Evolutionary conservation across 2,329 filamentous ascomycete species (phyloP).

Genomic region (Aureobasidium sp.): DNA sequence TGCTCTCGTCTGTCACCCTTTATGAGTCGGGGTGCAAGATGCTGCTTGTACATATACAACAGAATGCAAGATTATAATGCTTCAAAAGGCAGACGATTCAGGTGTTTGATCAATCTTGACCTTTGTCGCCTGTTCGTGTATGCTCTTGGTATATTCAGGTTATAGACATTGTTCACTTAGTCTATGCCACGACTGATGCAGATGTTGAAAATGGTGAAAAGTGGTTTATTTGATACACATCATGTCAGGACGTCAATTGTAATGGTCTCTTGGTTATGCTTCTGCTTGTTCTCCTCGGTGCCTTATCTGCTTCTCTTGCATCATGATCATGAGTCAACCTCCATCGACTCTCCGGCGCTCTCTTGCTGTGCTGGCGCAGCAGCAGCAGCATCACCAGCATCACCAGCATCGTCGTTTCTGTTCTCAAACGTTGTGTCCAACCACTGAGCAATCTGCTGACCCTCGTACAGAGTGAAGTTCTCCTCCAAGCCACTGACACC

Average conservation of each 20-base stretch:
- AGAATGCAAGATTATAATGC: neutral
- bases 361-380: constrained; percentile 14
- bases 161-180: too few relatives aligned
- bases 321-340: constrained; percentile 37
- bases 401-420: constrained; percentile 22
- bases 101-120: neutral
- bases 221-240: constrained; percentile 7
- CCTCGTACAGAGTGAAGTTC: constrained; percentile 84
- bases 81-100: neutral
- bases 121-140: neutral
- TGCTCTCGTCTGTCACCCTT: neutral
- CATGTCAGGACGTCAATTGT: constrained; percentile 9
- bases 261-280: neutral
- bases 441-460: constrained; percentile 75
- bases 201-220: neutral
- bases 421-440: constrained; percentile 59
- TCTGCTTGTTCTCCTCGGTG: neutral
- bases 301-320: neutral
- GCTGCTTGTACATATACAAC: neutral
- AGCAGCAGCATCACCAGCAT: constrained; percentile 22
- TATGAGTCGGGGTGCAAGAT: neutral
- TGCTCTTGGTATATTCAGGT: too few relatives aligned
- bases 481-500: constrained; percentile 82
- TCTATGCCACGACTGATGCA: neutral
- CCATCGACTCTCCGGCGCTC: constrained; percentile 43